Evolutionary conservation across 306 rosid species (phyloP).

Genomic region (Aeschynomene evenia): DNA sequence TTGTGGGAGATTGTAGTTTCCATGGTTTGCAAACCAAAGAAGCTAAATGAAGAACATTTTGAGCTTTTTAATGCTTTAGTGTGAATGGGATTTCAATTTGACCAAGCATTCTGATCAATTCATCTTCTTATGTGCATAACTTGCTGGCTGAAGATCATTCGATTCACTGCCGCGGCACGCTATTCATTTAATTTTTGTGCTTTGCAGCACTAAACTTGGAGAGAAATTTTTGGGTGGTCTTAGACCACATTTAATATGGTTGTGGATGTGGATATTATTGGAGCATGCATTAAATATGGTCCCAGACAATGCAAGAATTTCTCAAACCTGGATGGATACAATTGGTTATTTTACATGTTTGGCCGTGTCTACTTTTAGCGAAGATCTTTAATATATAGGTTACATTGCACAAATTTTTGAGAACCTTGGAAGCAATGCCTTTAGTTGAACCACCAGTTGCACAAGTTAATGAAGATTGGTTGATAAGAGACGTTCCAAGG

Average conservation of each 20-base stretch:
- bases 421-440: not conserved
- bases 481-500: too few relatives aligned
- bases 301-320: too few relatives aligned
- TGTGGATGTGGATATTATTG: too few relatives aligned
- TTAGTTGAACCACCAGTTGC: too few relatives aligned
- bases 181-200: too few relatives aligned
- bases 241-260: too few relatives aligned
- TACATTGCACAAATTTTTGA: not conserved
- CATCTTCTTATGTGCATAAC: not conserved
- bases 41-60: conserved; percentile 23
- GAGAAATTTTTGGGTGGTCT: too few relatives aligned
- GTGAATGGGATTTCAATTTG: not conserved
- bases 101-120: not conserved
- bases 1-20: conserved; percentile 48
- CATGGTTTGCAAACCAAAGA: conserved; percentile 42
- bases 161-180: not conserved
- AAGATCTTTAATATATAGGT: not conserved
- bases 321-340: not conserved
- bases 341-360: not conserved
- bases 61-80: conserved; percentile 41
- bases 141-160: not conserved
- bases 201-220: too few relatives aligned
- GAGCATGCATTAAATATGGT: too few relatives aligned
- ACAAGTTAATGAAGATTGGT: too few relatives aligned
- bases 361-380: not conserved